Conservation (phyloP, 139 green algal species). For the Closterium sp. region DNA sequence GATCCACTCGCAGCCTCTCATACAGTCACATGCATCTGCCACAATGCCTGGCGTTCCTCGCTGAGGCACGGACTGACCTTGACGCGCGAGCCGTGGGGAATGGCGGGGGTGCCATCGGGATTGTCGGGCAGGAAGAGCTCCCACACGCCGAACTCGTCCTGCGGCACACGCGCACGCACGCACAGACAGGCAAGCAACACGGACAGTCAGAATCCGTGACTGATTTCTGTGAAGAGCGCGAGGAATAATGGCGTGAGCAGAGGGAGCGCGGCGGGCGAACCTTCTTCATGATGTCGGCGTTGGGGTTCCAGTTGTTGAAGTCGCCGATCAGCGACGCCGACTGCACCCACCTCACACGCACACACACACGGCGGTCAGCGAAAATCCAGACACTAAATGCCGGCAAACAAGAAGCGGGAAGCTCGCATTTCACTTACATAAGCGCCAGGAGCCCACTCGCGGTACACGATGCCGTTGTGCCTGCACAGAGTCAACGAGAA, state of each 20-base stretch:
- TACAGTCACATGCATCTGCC: background rate
- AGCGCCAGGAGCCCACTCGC: conserved; percentile 59
- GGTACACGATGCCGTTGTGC: conserved; percentile 55
- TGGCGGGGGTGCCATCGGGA: conserved; percentile 56
- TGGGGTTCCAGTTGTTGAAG: conserved; percentile 61
- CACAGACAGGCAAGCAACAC: background rate
- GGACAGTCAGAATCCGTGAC: background rate
- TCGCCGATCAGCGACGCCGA: conserved; percentile 55
- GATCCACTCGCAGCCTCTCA: background rate
- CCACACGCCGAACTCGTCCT: conserved; percentile 60
- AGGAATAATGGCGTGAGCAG: too few species aligned
- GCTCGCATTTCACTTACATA: conserved; percentile 5
- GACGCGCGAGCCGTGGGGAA: conserved; percentile 56
- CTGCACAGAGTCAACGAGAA: background rate
- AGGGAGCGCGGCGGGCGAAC: conserved; percentile 9
- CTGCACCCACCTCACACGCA: background rate
- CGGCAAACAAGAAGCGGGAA: background rate
- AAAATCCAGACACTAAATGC: background rate
- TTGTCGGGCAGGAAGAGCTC: conserved; percentile 59
- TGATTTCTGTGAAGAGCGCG: background rate
- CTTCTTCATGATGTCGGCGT: conserved; percentile 54
- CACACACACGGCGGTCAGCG: background rate
- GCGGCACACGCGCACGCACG: conserved; percentile 15
- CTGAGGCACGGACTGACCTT: conserved; percentile 48
- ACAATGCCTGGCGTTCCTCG: too few species aligned